These are phyloP conservation scores for Toxoplasma gondii DNA, from an alignment of 169 alveolate species.

Conservation along the genomic window DNA sequence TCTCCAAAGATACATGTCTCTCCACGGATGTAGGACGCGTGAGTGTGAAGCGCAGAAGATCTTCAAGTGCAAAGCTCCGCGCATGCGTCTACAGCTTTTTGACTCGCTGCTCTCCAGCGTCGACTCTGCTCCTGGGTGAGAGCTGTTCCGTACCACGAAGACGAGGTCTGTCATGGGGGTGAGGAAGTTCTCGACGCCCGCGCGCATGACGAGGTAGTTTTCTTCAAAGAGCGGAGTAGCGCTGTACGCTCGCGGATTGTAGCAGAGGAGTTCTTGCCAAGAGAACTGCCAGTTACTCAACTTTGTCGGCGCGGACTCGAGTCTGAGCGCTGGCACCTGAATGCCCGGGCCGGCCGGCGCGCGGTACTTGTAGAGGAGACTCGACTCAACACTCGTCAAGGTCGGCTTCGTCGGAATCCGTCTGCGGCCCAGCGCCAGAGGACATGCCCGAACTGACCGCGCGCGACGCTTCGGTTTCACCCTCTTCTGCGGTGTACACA, in stretches of 20 bases:
- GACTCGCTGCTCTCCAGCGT: too few species aligned
- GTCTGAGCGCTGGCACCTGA: constrained; percentile 52
- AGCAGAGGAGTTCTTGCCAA: constrained; percentile 69
- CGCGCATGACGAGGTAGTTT: constrained; percentile 60
- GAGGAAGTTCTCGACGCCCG: constrained; percentile 31
- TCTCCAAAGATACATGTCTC: too few species aligned
- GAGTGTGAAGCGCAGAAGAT: too few species aligned
- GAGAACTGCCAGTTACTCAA: constrained; percentile 60
- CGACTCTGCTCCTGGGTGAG: too few species aligned
- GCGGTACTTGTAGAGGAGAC: constrained; percentile 31
- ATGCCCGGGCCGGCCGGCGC: constrained; percentile 49
- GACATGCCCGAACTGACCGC: background rate
- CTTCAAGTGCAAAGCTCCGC: too few species aligned
- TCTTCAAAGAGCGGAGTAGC: constrained; percentile 40
- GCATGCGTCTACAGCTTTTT: too few species aligned
- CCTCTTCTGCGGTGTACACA: background rate
- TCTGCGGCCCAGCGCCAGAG: background rate
- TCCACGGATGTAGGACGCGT: too few species aligned
- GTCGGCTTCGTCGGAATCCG: constrained; percentile 3
- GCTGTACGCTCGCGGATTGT: constrained; percentile 61
- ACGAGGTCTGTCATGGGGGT: constrained; percentile 52
- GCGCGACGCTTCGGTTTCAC: background rate
- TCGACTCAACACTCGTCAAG: background rate
- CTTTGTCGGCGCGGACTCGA: constrained; percentile 57
- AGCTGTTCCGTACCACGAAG: constrained; percentile 21